A percentile compares a stretch with the other conserved stretches of the same genome.
Conservation (phyloP, 495 filamentous ascomycete species). For the Neurospora sp. region DNA sequence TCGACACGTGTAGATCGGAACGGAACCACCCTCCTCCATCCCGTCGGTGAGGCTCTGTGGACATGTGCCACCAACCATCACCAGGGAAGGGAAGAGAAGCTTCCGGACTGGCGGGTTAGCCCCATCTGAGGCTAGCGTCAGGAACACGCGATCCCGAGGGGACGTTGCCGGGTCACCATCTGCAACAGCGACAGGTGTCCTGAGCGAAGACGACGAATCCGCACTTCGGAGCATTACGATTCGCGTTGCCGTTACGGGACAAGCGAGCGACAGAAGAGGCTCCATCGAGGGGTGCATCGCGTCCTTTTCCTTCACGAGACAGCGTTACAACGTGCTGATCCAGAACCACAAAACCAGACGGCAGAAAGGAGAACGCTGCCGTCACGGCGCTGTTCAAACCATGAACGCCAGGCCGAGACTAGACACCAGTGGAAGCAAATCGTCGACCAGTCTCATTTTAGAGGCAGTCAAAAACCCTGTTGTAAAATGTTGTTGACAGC, state of each 20-base stretch:
- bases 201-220: not conserved
- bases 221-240: not conserved
- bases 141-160: not conserved
- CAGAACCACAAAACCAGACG: not conserved
- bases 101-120: not conserved
- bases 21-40: not conserved
- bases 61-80: not conserved
- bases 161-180: not conserved
- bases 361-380: not conserved
- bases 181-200: not conserved
- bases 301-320: not conserved
- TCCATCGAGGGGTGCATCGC: not conserved
- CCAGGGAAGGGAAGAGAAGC: not conserved
- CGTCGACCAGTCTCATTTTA: not conserved
- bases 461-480: not conserved
- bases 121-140: not conserved
- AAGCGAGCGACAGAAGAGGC: not conserved
- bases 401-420: not conserved
- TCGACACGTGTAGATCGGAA: not conserved
- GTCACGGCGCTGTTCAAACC: not conserved
- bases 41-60: not conserved
- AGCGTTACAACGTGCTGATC: not conserved
- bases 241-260: not conserved
- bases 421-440: not conserved
- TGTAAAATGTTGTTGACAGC: not conserved